Base-by-base conservation (phyloP, 169 alveolate species). In the Eimeria sp. region DNA sequence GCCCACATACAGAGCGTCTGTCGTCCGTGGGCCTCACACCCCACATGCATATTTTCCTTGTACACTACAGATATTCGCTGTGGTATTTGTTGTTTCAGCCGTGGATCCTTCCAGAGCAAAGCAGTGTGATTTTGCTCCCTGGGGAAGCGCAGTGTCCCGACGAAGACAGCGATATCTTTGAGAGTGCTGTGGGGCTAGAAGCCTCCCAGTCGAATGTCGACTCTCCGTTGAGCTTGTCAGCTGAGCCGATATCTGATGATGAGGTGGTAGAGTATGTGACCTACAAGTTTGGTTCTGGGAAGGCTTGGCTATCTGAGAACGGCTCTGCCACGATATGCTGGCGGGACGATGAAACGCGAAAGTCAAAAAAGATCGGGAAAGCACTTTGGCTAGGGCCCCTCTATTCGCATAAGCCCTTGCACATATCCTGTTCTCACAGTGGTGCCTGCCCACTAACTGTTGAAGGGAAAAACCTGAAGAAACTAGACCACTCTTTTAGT, bases 341-440 rank as follows among this genome's bases (percentile, higher is more conserved):
- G 85, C 37, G 76, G 40, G 94, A 74, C 43, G 85, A 46, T 60
- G 66, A 43, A 20, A 68, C 83, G 1, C 78, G 74, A 16, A 10
- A 46, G 68, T 85, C 66, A 56, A 78, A 16, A 25, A 33, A 49
- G 30, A 56, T 88, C 23, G 49, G 80, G 9, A 25, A 33, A 25
- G 95, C 87, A 33, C 68, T 93, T 52, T 93, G 96, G 96, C 40
- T 74, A 40, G 96, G 96, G 6, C 96, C 96, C 43, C 94, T 60
- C 43, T 49, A 27, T 37, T 6, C 20, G 16, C 40, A 25, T 14
- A 40, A 88, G 54, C 78, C 82, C 60, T 3, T 93, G 6, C 33
- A 52, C 18, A n/a, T 71, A 16, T 23, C 72, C 27, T 93, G 96
- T 49, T 30, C 90, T 14, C 68, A 72, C 43, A 23, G 56, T 20